Evolutionary conservation across 805 yeast genomes (phyloP).

Genomic region (Wickerhamomyces silvicola): DNA sequence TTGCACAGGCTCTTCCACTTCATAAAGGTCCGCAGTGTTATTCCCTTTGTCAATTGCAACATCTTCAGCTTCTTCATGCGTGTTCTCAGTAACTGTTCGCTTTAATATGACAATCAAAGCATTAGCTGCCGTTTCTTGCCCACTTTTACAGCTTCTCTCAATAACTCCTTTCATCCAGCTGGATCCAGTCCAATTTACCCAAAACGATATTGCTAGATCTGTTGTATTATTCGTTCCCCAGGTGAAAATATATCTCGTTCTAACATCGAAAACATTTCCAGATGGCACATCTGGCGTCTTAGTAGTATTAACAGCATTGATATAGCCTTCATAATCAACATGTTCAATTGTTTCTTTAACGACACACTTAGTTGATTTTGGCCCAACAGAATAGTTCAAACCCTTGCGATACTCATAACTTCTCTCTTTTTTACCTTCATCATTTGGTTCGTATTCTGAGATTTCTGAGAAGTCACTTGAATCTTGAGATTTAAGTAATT

Average conservation of each 20-base stretch:
- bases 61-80: constrained; percentile 9
- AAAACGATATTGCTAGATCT: constrained; percentile 55
- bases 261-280: constrained; percentile 73
- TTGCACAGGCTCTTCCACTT: constrained; percentile 1
- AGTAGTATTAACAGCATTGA: constrained; percentile 57
- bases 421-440: constrained; percentile 39
- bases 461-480: constrained; percentile 31
- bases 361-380: constrained; percentile 80
- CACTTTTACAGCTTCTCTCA: constrained; percentile 76
- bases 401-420: constrained; percentile 66
- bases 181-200: constrained; percentile 82
- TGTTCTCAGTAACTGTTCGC: constrained; percentile 20
- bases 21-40: not conserved
- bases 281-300: constrained; percentile 93
- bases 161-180: constrained; percentile 90
- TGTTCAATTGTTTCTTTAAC: constrained; percentile 53
- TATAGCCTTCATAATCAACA: constrained; percentile 45
- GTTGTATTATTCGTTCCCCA: constrained; percentile 71
- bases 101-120: constrained; percentile 30
- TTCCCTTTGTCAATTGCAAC: constrained; percentile 1
- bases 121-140: constrained; percentile 62
- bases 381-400: constrained; percentile 79
- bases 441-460: constrained; percentile 27
- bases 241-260: constrained; percentile 61
- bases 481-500: constrained; percentile 34